These are phyloP conservation scores for Stenogyne calaminthoides DNA, from an alignment of 305 asterid genomes.

Conservation along the genomic window DNA sequence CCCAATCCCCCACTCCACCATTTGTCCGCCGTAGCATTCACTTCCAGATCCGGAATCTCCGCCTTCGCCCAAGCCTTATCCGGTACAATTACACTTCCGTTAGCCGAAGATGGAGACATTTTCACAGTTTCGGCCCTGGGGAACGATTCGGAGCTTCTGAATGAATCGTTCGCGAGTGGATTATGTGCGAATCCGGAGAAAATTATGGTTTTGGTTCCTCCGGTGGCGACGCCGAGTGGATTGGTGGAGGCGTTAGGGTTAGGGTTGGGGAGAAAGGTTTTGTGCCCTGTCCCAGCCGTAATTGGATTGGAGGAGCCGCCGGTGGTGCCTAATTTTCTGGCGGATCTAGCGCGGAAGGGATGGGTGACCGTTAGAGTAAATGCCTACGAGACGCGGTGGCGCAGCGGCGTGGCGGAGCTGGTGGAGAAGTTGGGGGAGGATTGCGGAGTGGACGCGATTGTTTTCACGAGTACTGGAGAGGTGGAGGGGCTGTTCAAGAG, in stretches of 20 bases:
- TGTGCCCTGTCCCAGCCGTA: slow-evolving; percentile 77
- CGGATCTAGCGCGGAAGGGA: slow-evolving; percentile 50
- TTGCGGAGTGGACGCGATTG: slow-evolving; percentile 72
- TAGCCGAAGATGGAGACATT: slow-evolving; percentile 45
- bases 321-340: slow-evolving; percentile 64
- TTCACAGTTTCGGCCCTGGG: slow-evolving; percentile 70
- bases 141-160: slow-evolving; percentile 65
- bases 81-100: slow-evolving; percentile 34
- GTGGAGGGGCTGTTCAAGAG: slow-evolving; percentile 85
- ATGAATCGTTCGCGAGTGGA: slow-evolving; percentile 39
- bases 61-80: slow-evolving; percentile 58
- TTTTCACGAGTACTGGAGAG: slow-evolving; percentile 80
- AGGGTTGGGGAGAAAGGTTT: slow-evolving; percentile 57
- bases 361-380: slow-evolving; percentile 59
- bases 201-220: slow-evolving; percentile 56
- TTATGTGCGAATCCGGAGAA: slow-evolving; percentile 54
- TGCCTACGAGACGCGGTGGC: slow-evolving; percentile 77
- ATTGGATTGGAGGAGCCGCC: slow-evolving; percentile 73
- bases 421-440: slow-evolving; percentile 51
- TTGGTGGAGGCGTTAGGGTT: slow-evolving; percentile 57
- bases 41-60: slow-evolving; percentile 74
- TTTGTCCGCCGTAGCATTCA: slow-evolving; percentile 78
- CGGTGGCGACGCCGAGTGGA: slow-evolving; percentile 63
- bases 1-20: slow-evolving; percentile 44
- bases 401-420: slow-evolving; percentile 48